phyloP scores from a whole-genome alignment of 306 rosid genomes.

The Luffa aegyptiaca region DNA sequence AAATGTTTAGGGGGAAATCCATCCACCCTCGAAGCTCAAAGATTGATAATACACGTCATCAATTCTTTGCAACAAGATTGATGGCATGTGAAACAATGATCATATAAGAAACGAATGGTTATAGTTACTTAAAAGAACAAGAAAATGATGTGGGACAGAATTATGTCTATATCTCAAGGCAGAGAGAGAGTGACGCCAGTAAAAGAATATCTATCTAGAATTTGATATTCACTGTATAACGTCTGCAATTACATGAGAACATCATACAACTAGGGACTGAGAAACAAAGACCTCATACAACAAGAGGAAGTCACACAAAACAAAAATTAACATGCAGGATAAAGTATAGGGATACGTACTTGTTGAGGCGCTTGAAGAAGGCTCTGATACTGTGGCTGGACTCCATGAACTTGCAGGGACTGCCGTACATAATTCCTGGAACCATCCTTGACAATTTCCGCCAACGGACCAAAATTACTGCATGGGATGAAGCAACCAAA shows the following conservation, averaged over 20 bases:
- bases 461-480: slow-evolving; percentile 63
- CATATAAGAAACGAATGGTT: neutral
- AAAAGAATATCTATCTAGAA: neutral
- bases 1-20: neutral
- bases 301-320: neutral
- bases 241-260: neutral
- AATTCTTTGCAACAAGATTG: neutral
- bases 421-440: slow-evolving; percentile 53
- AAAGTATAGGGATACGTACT: slow-evolving; percentile 30
- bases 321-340: neutral
- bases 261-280: neutral
- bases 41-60: neutral
- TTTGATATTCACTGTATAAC: neutral
- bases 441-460: slow-evolving; percentile 69
- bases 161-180: neutral
- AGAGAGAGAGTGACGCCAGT: neutral
- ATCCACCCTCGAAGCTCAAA: neutral
- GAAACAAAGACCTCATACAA: neutral
- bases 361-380: slow-evolving; percentile 56
- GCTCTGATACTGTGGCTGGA: slow-evolving; percentile 51
- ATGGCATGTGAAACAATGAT: neutral
- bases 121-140: neutral
- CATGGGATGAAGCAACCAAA: slow-evolving; percentile 1
- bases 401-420: slow-evolving; percentile 49
- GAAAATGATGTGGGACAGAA: neutral